phyloP scores from a whole-genome alignment of 768 basidiomycete genomes.

The Solioccasus polychromus region DNA sequence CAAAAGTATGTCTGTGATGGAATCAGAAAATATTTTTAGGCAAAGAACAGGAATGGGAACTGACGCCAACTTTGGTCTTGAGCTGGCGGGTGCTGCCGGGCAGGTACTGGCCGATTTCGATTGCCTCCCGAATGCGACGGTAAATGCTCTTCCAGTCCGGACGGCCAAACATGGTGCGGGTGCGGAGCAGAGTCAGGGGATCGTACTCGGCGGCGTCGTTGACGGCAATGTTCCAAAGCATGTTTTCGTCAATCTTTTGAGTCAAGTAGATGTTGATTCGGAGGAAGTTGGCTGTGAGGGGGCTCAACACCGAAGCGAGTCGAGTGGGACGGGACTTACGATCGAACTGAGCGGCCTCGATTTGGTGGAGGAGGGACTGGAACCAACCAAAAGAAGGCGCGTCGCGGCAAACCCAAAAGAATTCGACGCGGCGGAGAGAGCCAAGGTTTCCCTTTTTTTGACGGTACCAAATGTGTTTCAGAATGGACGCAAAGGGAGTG shows the following conservation, averaged over 20 bases:
- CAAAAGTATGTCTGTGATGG: slow-evolving; percentile 77
- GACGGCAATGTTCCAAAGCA: slow-evolving; percentile 89
- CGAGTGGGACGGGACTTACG: slow-evolving; percentile 51
- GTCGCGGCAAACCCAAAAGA: slow-evolving; percentile 92
- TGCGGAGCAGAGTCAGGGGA: slow-evolving; percentile 82
- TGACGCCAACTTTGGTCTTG: slow-evolving; percentile 80
- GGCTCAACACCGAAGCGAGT: slow-evolving; percentile 9
- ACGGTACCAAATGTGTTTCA: slow-evolving; percentile 95
- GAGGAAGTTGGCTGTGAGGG: slow-evolving; percentile 73
- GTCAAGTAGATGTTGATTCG: slow-evolving; percentile 91
- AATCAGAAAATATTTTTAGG: slow-evolving; percentile 1
- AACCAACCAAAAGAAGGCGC: slow-evolving; percentile 99
- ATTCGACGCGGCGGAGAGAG: slow-evolving; percentile 83
- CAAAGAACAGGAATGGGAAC: slow-evolving; percentile 24
- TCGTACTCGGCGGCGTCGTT: slow-evolving; percentile 86
- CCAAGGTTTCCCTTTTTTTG: slow-evolving; percentile 77
- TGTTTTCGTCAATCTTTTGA: slow-evolving; percentile 79
- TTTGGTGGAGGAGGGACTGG: slow-evolving; percentile 81
- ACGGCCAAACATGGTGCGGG: slow-evolving; percentile 88
- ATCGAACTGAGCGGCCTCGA: slow-evolving; percentile 86
- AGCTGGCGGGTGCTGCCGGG: slow-evolving; percentile 75
- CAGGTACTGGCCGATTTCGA: slow-evolving; percentile 80
- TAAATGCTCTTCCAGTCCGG: slow-evolving; percentile 89
- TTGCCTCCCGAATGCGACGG: slow-evolving; percentile 65
- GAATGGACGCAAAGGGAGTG: slow-evolving; percentile 91